Evolutionary conservation across 2,329 filamentous ascomycete species (phyloP), one percentile per base, ranked within the genome.

Genomic region (Pseudogymnoascus sp.): DNA sequence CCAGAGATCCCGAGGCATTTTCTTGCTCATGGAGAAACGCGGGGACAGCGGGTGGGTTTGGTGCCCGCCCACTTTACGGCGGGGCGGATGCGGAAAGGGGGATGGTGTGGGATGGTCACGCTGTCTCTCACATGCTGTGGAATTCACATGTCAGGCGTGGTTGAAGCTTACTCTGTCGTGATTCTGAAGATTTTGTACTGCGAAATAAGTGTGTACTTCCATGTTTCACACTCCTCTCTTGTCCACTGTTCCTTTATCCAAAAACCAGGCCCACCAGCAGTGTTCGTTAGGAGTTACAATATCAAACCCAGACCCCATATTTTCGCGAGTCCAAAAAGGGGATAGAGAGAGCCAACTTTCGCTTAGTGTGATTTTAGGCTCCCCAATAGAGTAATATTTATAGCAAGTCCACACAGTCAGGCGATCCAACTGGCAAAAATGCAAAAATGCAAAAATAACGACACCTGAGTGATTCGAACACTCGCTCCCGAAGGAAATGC

Each of bases 401-500:
- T 31, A 28, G 26, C 26, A 28, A 28, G 26, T 28, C 26, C 26
- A 28, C 26, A 28, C 26, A 28, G 26, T 28, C 26, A 28, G 26
- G 6, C 26, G 3, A 28, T 28, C 26, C 6, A 40, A 19, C 2
- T 4, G 6, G 2, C n/a, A 40, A 40, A 40, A 40, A 40, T n/a
- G n/a, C n/a, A 40, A 28, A 28, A 28, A 28, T 28, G 26, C 26
- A 60, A 60, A 60, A 60, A 31, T 40, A 22, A 26, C 59, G 59
- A 60, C 59, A 41, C 59, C 59, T 60, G 59, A 38, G 59, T 60
- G 59, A 60, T 60, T 60, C 59, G 59, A 60, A 60, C 59, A 60
- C 59, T 38, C 59, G 59, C 59, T 60, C 59, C 59, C 59, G 59
- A 60, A 0, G 59, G 59, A 60, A 60, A 60, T 60, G 59, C 59